Evolutionary conservation across 1,284 basidiomycete genomes (phyloP).

Genomic region (Cryptococcus jaspeensis): DNA sequence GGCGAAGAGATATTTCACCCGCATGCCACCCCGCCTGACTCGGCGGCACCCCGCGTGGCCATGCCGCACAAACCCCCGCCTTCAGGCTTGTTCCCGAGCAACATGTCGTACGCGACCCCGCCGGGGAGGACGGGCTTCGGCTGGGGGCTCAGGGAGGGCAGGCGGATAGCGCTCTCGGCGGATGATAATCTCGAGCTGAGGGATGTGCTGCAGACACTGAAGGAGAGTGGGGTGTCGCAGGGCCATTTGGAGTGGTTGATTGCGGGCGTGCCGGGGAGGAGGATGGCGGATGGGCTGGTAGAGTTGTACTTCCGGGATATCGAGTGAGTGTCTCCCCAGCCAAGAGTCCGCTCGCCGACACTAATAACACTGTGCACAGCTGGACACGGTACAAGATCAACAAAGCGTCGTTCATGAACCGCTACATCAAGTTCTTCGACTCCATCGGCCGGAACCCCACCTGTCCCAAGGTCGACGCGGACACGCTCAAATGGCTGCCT

Average conservation of each 20-base stretch:
- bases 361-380: conserved; percentile 26
- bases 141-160: conserved; percentile 47
- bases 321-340: conserved; percentile 30
- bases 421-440: conserved; percentile 50
- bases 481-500: conserved; percentile 52
- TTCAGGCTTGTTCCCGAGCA: conserved; percentile 45
- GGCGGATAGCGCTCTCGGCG: conserved; percentile 37
- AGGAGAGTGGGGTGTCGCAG: conserved; percentile 51
- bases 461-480: conserved; percentile 48
- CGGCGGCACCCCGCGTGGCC: conserved; percentile 17
- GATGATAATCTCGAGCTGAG: conserved; percentile 46
- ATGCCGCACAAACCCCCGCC: conserved; percentile 46
- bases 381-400: conserved; percentile 55
- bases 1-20: conserved; percentile 48
- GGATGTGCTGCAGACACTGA: conserved; percentile 46
- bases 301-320: conserved; percentile 50
- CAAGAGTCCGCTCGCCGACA: not conserved
- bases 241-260: conserved; percentile 50
- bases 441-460: conserved; percentile 46
- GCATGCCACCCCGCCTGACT: conserved; percentile 25
- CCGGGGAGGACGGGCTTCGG: conserved; percentile 41
- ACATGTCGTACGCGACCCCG: conserved; percentile 32
- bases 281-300: conserved; percentile 50
- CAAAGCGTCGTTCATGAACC: conserved; percentile 46
- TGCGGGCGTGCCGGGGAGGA: conserved; percentile 48